Evolutionary conservation across 805 yeast genomes (phyloP), one percentile per base, ranked within the genome.

Genomic region (Yarrowia divulgata): DNA sequence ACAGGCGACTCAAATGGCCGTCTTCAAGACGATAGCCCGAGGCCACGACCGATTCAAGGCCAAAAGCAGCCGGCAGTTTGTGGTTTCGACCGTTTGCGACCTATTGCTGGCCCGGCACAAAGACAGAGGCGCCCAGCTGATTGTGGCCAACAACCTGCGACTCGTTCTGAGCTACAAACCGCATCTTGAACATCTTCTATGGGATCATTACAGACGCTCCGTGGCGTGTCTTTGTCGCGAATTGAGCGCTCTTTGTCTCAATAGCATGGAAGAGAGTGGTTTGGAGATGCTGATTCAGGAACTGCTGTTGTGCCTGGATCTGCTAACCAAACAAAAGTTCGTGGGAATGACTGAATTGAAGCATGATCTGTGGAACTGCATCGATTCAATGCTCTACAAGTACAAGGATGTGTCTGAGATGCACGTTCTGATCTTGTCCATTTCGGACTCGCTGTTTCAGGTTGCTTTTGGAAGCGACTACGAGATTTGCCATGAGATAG

Each of bases 401-500:
- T 63, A 37, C 48, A 14, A 19, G 29, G 68, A 63, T 2, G 29
- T 29, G n/a, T 49, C 55, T 19, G 68, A 63, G 23, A 48, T 37
- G 10, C 68, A 63, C 9, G n/a, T 37, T 13, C 18, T 48, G 18
- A 49, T 63, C 5, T 14, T 63, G n/a, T 14, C 19, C 3, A 37
- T 63, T 3, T 29, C 57, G 3, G 32, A 19, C 3, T 48, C 45
- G 4, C 13, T 63, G 1, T 63, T 48, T n/a, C 35, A 23, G 16
- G 48, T 63, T 3, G 57, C 48, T 1, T 16, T 48, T 16, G 57
- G 57, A 1, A 35, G 29, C 10, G 68, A 63, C 29, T 63, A 37
- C 29, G 68, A 63, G 12, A 16, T 63, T 4, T 63, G 68, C 4
- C 68, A 63, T 29, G 57, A 63, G 9, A 63, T 63, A n/a, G 57